Conservation (phyloP, 768 basidiomycete genomes). For the Phlebiopsis gigantea region DNA sequence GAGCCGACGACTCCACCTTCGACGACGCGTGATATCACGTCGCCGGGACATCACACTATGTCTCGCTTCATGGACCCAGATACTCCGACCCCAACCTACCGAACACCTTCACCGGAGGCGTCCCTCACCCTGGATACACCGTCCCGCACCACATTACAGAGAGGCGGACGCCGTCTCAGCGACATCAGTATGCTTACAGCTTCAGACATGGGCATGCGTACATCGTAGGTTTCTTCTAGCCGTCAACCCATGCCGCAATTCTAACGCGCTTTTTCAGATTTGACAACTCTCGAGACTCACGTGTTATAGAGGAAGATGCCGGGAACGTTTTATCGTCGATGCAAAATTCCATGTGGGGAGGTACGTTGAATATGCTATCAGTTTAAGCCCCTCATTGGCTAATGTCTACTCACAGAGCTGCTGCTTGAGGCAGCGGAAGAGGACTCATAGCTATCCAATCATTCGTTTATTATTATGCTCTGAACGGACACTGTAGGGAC, state of each 20-base stretch:
- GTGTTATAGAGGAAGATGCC: slow-evolving; percentile 29
- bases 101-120: slow-evolving; percentile 34
- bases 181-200: slow-evolving; percentile 56
- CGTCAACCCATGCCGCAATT: no score
- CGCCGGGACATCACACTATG: slow-evolving; percentile 21
- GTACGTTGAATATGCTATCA: slow-evolving; percentile 32
- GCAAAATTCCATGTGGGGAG: slow-evolving; percentile 68
- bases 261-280: slow-evolving; percentile 24
- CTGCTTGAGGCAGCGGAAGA: slow-evolving; percentile 45
- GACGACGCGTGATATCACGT: slow-evolving; percentile 50
- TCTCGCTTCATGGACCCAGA: slow-evolving; percentile 19
- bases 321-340: slow-evolving; percentile 48
- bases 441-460: slow-evolving; percentile 21
- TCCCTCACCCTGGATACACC: slow-evolving; percentile 42
- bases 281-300: slow-evolving; percentile 21
- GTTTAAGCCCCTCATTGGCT: background rate
- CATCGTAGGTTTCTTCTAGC: slow-evolving; percentile 36
- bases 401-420: slow-evolving; percentile 24
- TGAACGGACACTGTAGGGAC: slow-evolving; percentile 10
- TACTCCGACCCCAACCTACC: slow-evolving; percentile 32
- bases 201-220: slow-evolving; percentile 41
- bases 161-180: slow-evolving; percentile 51
- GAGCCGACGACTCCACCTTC: slow-evolving; percentile 46
- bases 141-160: slow-evolving; percentile 42
- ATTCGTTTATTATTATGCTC: slow-evolving; percentile 3